Evolutionary conservation across 768 basidiomycete species (phyloP).

Genomic region (Kwoniella botswanensis): DNA sequence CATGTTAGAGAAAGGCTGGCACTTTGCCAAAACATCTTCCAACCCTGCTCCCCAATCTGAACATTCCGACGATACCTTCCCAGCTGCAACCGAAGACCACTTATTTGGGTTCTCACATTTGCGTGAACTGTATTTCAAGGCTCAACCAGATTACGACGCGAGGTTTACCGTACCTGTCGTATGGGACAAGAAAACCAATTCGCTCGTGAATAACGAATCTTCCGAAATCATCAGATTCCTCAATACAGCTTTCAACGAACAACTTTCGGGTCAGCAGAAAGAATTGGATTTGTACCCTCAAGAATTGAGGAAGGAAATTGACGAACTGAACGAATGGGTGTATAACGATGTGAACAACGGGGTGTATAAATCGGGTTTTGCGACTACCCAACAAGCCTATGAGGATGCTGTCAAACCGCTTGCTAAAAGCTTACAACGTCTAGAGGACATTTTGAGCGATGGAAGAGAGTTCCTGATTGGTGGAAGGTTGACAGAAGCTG

Average conservation of each 20-base stretch:
- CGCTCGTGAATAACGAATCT: slow-evolving; percentile 91
- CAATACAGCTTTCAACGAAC: slow-evolving; percentile 77
- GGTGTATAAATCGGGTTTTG: slow-evolving; percentile 87
- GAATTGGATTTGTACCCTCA: slow-evolving; percentile 78
- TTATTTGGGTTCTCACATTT: slow-evolving; percentile 72
- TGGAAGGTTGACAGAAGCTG: slow-evolving; percentile 70
- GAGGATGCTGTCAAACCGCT: slow-evolving; percentile 73
- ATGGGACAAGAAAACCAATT: slow-evolving; percentile 86
- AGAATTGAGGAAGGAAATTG: slow-evolving; percentile 73
- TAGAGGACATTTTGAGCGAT: slow-evolving; percentile 72
- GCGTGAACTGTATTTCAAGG: slow-evolving; percentile 82
- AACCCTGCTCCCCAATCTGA: slow-evolving; percentile 35
- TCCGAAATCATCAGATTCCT: slow-evolving; percentile 92
- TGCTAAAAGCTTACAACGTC: slow-evolving; percentile 77
- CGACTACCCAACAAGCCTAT: slow-evolving; percentile 79
- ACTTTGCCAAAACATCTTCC: slow-evolving; percentile 65
- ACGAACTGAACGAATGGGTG: slow-evolving; percentile 78
- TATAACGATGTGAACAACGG: slow-evolving; percentile 73
- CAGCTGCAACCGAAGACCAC: slow-evolving; percentile 76
- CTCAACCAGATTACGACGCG: slow-evolving; percentile 72
- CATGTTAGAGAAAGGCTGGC: slow-evolving; percentile 85
- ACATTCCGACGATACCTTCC: slow-evolving; percentile 58
- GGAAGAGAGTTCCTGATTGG: slow-evolving; percentile 86
- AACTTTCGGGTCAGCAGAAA: slow-evolving; percentile 66
- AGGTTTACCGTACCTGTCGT: slow-evolving; percentile 61